phyloP scores from a whole-genome alignment of 805 yeast species.

The Monosporozyma siamensis region DNA sequence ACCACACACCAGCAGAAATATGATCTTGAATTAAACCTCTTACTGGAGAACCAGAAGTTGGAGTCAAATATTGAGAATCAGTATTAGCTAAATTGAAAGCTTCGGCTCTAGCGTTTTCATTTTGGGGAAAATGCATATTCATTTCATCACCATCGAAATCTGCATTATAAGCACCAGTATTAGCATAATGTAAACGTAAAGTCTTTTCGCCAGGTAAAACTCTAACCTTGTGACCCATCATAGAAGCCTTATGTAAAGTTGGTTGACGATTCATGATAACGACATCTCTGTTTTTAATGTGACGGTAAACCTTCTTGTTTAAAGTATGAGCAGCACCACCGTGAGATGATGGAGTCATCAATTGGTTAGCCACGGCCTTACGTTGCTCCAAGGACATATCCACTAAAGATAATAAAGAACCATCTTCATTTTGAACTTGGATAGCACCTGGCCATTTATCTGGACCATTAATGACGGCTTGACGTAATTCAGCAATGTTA shows the following conservation, averaged over 20 bases:
- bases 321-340: slow-evolving; percentile 48
- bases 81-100: slow-evolving; percentile 93
- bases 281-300: slow-evolving; percentile 88
- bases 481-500: slow-evolving; percentile 82
- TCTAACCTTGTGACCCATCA: slow-evolving; percentile 99
- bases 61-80: slow-evolving; percentile 94
- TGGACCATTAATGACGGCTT: slow-evolving; percentile 96
- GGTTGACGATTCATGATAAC: slow-evolving; percentile 99
- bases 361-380: slow-evolving; percentile 87
- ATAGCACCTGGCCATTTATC: slow-evolving; percentile 98
- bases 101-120: slow-evolving; percentile 93
- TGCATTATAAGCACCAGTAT: slow-evolving; percentile 97
- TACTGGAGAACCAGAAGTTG: slow-evolving; percentile 96
- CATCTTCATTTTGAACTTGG: slow-evolving; percentile 93
- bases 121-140: slow-evolving; percentile 99
- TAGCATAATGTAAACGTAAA: slow-evolving; percentile 91
- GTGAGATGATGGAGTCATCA: slow-evolving; percentile 71
- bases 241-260: slow-evolving; percentile 95
- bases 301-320: slow-evolving; percentile 91
- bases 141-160: slow-evolving; percentile 99
- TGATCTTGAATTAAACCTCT: slow-evolving; percentile 99
- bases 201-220: slow-evolving; percentile 98
- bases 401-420: slow-evolving; percentile 65
- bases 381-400: slow-evolving; percentile 93
- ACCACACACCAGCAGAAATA: slow-evolving; percentile 97